Base-by-base conservation (phyloP, 805 yeast genomes). In the Starmerella scarabaei region DNA sequence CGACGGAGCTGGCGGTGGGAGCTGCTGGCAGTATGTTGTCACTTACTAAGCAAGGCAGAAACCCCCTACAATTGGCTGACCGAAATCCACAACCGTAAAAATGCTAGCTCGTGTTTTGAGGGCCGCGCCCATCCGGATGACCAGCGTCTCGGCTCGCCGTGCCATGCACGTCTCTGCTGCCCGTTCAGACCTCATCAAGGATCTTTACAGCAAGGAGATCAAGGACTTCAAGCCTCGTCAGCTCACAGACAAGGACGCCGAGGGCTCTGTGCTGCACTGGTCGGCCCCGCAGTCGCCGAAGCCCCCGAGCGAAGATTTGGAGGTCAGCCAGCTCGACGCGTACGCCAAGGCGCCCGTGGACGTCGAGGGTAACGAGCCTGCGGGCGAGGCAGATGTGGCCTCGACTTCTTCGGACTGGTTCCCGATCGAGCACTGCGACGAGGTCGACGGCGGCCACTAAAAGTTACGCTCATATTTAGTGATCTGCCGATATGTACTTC, bases 171-270 rank as follows among this genome's bases (percentile, higher is more conserved):
- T 54, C 30, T 49, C 57, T 11, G 43, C 43, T 16, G 52, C 36
- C 17, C 52, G 47, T 23, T 47, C 50, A 52, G 72, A 86, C 71
- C 68, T 80, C 59, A 63, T 86, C 58, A 72, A 82, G 62, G 94
- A 86, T 52, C 72, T 86, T 53, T 86, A 86, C 69, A 66, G 88
- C 58, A 75, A 72, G 62, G 94, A 86, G 65, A 69, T 91, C 65
- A 82, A 78, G 68, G 74, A 75, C 47, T 86, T 82, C 76, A 84
- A 85, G 71, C 86, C 94, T 59, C 72, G 78, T 44, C 75, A 84
- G 45, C 59, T 78, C 40, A 65, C 80, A 43, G 74, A 80, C 44
- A 68, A 72, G 51, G 93, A 81, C 52, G 78, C 88, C 47, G 84
- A 77, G 56, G 72, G 75, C 49, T 71, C 78, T 50, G 88, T 85